A percentile compares a stretch with the other conserved stretches of the same genome.
phyloP scores from a whole-genome alignment of 225 moss, liverwort and hornwort genomes.

The Polytrichum formosum region DNA sequence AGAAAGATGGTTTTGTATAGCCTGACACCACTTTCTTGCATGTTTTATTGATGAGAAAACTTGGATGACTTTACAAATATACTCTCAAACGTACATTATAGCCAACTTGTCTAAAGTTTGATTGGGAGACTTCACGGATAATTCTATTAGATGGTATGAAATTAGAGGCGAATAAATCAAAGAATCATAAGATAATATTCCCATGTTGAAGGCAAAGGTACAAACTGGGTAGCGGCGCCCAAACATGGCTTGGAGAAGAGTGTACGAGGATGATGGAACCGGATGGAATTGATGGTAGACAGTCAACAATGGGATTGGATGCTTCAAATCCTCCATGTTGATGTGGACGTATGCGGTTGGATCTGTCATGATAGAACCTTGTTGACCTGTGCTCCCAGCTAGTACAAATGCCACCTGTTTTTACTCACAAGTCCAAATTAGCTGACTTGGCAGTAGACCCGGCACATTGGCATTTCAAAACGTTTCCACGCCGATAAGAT shows the following conservation, averaged over 20 bases:
- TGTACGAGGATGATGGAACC: conserved; percentile 59
- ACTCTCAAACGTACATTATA: too few relatives aligned
- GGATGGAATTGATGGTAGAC: conserved; percentile 69
- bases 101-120: too few relatives aligned
- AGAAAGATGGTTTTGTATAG: too few relatives aligned
- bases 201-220: background rate
- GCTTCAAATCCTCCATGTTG: conserved; percentile 60
- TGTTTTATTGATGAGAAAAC: too few relatives aligned
- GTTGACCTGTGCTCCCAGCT: conserved; percentile 22
- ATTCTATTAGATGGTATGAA: too few relatives aligned
- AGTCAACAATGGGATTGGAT: conserved; percentile 66
- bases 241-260: conserved; percentile 67
- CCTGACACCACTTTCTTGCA: too few relatives aligned
- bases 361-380: background rate
- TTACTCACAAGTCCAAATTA: background rate
- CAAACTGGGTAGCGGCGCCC: conserved; percentile 55
- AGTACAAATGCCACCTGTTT: conserved; percentile 68
- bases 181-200: too few relatives aligned
- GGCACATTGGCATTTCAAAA: background rate
- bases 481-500: background rate
- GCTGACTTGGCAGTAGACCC: background rate
- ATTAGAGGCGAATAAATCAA: too few relatives aligned
- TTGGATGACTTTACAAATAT: too few relatives aligned
- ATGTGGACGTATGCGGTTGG: conserved; percentile 40
- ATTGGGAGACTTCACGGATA: too few relatives aligned